These are phyloP conservation scores for Eragrostis nindensis DNA, from an alignment of 176 grass and related monocot species.

Conservation along the genomic window DNA sequence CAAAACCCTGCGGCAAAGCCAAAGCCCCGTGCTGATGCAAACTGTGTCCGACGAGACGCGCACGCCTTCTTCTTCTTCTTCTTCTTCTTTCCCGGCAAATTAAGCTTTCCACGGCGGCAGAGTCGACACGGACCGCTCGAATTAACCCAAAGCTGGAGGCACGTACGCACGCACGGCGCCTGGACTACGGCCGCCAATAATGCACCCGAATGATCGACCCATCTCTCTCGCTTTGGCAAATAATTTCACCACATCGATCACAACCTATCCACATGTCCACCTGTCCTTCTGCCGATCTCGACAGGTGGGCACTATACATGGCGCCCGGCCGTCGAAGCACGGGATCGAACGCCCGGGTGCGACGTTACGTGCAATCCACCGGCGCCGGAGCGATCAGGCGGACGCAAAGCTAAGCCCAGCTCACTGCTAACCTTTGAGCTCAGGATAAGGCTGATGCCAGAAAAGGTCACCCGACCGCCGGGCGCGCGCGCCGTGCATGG, in stretches of 20 bases:
- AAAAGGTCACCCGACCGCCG: neutral
- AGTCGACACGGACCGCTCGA: neutral
- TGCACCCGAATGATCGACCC: neutral
- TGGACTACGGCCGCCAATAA: neutral
- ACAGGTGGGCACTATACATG: neutral
- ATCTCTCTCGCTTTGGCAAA: neutral
- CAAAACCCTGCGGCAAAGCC: neutral
- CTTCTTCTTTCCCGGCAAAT: neutral
- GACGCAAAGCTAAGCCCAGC: neutral
- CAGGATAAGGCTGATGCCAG: constrained; percentile 34
- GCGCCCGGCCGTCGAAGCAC: neutral
- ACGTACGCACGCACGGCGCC: neutral
- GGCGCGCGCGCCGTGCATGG: neutral
- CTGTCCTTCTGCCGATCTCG: neutral
- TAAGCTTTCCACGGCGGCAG: constrained; percentile 16
- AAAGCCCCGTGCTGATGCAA: neutral
- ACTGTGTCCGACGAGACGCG: neutral
- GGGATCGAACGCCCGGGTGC: neutral
- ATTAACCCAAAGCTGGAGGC: neutral
- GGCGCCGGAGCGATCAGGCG: neutral
- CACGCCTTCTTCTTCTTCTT: neutral
- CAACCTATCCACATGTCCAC: neutral
- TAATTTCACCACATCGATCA: neutral
- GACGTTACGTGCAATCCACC: constrained; percentile 34
- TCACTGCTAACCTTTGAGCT: neutral